Conservation (phyloP, 441 rosid species). For the Gossypium trilobum region DNA sequence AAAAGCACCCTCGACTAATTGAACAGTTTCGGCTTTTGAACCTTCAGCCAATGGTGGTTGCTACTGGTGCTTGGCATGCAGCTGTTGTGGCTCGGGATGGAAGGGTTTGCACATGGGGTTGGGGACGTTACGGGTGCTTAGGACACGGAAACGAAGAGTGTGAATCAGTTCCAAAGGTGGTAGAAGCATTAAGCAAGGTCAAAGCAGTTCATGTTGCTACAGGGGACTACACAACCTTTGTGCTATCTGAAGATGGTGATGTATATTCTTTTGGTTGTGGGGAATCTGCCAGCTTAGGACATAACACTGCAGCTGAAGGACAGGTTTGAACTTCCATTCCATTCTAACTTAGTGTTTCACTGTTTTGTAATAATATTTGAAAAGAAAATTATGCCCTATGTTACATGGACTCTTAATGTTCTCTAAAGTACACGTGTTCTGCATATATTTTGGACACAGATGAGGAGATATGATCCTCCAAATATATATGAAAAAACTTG, state of each 20-base stretch:
- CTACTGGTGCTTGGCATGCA: slow-evolving; percentile 98
- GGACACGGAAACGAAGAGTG: slow-evolving; percentile 92
- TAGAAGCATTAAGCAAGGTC: slow-evolving; percentile 60
- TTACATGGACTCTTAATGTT: not conserved
- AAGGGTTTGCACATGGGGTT: slow-evolving; percentile 97
- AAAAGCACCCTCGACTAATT: slow-evolving; percentile 76
- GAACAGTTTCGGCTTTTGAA: slow-evolving; percentile 63
- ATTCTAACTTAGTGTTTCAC: not conserved
- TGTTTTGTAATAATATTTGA: not conserved
- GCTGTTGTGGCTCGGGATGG: slow-evolving; percentile 90
- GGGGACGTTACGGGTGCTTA: slow-evolving; percentile 94
- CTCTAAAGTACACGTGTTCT: not conserved
- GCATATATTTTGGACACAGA: not conserved
- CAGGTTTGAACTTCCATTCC: slow-evolving; percentile 36
- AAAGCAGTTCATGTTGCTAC: slow-evolving; percentile 89
- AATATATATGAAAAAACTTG: not conserved
- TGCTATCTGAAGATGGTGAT: slow-evolving; percentile 74
- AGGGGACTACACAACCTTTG: slow-evolving; percentile 88
- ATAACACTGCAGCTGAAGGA: slow-evolving; percentile 46
- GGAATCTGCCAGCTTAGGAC: slow-evolving; percentile 89
- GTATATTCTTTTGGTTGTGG: slow-evolving; percentile 91
- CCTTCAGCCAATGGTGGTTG: slow-evolving; percentile 76
- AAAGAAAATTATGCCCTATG: not conserved
- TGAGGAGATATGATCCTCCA: not conserved
- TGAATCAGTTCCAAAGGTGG: slow-evolving; percentile 75